phyloP scores from a whole-genome alignment of 129 eudicot genomes.

The Sambucus nigra region DNA sequence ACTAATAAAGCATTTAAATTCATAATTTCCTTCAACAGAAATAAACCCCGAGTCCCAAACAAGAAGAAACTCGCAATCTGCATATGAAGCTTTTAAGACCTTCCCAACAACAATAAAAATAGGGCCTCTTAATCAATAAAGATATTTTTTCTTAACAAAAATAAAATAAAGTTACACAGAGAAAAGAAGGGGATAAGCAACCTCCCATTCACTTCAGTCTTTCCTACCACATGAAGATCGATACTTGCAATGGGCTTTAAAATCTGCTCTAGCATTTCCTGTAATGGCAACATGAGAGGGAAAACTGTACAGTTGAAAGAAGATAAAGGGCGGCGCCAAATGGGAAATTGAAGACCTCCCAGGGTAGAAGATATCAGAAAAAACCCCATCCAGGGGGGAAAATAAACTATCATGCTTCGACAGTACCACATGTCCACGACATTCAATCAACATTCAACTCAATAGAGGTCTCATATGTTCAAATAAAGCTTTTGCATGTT shows the following conservation, averaged over 20 bases:
- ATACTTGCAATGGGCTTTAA: not conserved
- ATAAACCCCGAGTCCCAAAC: not conserved
- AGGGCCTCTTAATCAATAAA: not conserved
- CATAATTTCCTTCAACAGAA: not conserved
- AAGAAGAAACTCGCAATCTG: not conserved
- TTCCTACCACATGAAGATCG: not conserved
- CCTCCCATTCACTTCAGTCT: too few species aligned
- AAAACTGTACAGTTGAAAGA: not conserved
- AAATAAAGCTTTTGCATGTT: too few species aligned
- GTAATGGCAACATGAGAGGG: not conserved
- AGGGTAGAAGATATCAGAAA: too few species aligned
- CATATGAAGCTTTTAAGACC: not conserved
- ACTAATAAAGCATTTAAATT: too few species aligned
- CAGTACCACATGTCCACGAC: too few species aligned
- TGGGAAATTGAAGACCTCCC: not conserved
- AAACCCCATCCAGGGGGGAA: too few species aligned
- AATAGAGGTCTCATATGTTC: too few species aligned
- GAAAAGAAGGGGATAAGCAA: not conserved
- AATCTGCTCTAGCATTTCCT: not conserved
- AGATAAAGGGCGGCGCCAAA: not conserved
- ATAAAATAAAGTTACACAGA: not conserved
- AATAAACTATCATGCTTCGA: too few species aligned
- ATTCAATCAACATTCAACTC: too few species aligned
- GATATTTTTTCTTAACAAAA: conserved; percentile 3
- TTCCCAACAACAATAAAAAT: conserved; percentile 2